Evolutionary conservation across 345 rosid genomes (phyloP), one percentile per base, ranked within the genome.

Genomic region (Arabis alpina): DNA sequence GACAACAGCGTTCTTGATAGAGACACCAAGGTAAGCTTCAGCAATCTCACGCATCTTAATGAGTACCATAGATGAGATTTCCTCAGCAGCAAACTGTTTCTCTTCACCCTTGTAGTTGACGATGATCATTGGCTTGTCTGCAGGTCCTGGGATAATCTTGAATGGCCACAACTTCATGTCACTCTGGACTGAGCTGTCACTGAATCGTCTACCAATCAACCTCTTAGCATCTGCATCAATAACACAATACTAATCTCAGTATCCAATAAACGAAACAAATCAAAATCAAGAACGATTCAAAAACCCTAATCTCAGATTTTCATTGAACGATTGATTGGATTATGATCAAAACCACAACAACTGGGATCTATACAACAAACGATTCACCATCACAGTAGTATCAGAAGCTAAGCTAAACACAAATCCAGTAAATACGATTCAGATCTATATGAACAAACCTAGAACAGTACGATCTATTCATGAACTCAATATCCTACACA

Each of bases 41-140:
- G 90, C 92, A 49, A 87, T 87, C 80, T 89, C 96, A 23, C 92
- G 90, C 92, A 87, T 89, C 80, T 89, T 87, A 0, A 82, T 86
- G 39, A 88, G 88, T 44, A 86, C 94, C 94, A 86, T 88, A 16
- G 93, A 88, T 36, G 93, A 88, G 23, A 84, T 88, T 66, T 88
- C 90, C 57, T 88, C 90, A 1, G 90, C 90, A 12, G 90, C 87
- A 42, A 86, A 88, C 72, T 82, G 81, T 41, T 88, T 84, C 13
- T 88, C 93, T 41, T 86, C 88, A 54, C 90, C 93, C 81, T 87
- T 87, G 82, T 85, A 85, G 76, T 9, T 61, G 11, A 87, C 93
- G 28, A 73, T 58, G 27, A 87, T 87, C 90, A 87, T 84, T 54
- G 93, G 93, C 81, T 87, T 87, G 54, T 87, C 93, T 27, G 80